A percentile compares a stretch with the other conserved stretches of the same genome.
phyloP scores from a whole-genome alignment of 192 early-diverging fungal species.

The Gamsiella multidivaricata region DNA sequence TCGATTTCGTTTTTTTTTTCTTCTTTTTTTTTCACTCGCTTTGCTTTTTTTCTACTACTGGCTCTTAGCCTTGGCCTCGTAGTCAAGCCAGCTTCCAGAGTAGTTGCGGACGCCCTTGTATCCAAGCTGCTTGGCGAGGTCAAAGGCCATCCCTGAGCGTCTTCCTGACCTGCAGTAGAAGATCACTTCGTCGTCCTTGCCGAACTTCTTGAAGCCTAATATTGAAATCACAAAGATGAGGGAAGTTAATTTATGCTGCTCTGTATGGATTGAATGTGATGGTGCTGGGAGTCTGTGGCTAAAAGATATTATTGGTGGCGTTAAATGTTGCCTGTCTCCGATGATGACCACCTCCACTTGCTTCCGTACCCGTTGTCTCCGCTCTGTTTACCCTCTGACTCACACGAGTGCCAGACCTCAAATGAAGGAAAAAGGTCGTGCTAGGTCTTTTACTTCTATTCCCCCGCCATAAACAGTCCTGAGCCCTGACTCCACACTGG shows the following conservation, averaged over 20 bases:
- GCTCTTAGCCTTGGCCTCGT: constrained; percentile 54
- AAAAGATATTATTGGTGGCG: too few relatives aligned
- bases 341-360: too few relatives aligned
- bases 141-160: constrained; percentile 72
- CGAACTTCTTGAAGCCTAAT: constrained; percentile 68
- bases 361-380: neutral
- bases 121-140: constrained; percentile 64
- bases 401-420: constrained; percentile 5
- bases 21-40: too few relatives aligned
- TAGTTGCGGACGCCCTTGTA: constrained; percentile 62
- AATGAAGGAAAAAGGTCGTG: neutral
- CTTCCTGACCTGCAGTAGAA: constrained; percentile 78
- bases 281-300: too few relatives aligned
- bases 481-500: constrained; percentile 16
- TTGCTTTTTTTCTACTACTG: constrained; percentile 12
- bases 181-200: constrained; percentile 62
- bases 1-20: too few relatives aligned
- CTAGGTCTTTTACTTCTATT: neutral
- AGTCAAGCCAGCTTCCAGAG: constrained; percentile 63
- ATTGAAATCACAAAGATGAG: neutral
- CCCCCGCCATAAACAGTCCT: neutral
- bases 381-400: constrained; percentile 3
- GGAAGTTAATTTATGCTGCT: neutral
- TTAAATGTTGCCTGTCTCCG: too few relatives aligned
- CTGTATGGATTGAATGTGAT: neutral